A percentile compares a stretch with the other conserved stretches of the same genome.
Conservation (phyloP, 208 protist genomes). For the Angomonas deanei region DNA sequence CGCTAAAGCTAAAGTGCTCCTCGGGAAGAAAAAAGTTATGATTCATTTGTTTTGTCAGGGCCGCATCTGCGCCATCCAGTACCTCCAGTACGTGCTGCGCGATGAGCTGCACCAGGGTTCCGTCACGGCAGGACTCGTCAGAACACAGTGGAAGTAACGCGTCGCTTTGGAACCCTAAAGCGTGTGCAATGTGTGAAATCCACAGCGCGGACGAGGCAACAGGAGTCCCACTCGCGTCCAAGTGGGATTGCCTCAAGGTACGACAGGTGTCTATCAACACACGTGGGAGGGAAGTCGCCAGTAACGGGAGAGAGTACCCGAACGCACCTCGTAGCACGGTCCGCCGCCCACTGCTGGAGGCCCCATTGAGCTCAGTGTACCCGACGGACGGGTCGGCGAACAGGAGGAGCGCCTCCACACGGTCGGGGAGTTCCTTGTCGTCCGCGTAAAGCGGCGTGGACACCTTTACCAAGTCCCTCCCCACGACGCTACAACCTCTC, state of each 20-base stretch:
- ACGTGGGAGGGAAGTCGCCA: background rate
- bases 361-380: background rate
- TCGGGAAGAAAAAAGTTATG: conserved; percentile 2
- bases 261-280: background rate
- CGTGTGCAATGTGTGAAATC: background rate
- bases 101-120: too few relatives aligned
- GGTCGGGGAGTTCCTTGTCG: background rate
- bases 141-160: too few relatives aligned
- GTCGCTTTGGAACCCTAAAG: too few relatives aligned
- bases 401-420: background rate
- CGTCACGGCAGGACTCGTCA: too few relatives aligned
- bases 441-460: background rate
- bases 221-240: background rate
- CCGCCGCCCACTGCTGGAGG: background rate
- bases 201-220: background rate
- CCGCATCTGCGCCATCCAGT: background rate
- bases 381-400: background rate
- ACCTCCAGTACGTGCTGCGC: too few relatives aligned
- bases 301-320: background rate
- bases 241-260: background rate
- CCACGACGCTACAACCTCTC: background rate
- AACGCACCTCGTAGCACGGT: background rate
- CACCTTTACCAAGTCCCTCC: background rate
- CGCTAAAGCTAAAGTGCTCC: background rate
- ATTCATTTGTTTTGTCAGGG: background rate